These are phyloP conservation scores for Fonsecaea monophora DNA, from an alignment of 2,329 filamentous ascomycete species.

Conservation along the genomic window DNA sequence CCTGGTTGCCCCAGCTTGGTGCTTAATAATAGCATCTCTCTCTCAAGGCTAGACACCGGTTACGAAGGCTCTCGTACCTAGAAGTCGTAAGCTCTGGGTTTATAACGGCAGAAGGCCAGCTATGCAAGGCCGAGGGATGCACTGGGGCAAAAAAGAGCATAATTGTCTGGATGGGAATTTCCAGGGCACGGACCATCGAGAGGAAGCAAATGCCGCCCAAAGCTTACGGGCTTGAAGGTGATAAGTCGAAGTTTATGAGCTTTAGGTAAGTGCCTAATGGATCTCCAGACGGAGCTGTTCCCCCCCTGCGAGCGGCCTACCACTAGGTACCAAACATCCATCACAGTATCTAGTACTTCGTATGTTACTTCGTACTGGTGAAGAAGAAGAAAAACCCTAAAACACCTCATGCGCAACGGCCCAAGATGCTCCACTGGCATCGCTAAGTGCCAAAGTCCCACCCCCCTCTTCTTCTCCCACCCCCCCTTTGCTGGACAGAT, in stretches of 20 bases:
- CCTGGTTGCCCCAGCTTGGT: not conserved
- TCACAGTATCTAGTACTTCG: not conserved
- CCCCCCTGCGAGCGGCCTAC: not conserved
- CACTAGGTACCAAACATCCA: not conserved
- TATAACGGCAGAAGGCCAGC: not conserved
- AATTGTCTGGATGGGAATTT: not conserved
- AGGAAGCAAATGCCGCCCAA: not conserved
- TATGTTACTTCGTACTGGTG: not conserved
- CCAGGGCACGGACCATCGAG: not conserved
- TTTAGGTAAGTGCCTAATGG: slow-evolving; percentile 1
- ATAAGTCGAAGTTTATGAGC: not conserved
- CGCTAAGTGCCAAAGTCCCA: not conserved
- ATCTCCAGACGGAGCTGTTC: not conserved
- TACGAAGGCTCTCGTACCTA: not conserved
- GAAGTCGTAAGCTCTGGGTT: not conserved
- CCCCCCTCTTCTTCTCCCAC: not conserved
- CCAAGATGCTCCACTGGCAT: slow-evolving; percentile 3
- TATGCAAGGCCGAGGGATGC: not conserved
- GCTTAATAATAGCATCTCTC: slow-evolving; percentile 6
- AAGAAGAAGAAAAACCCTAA: not conserved
- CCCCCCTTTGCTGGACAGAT: not conserved
- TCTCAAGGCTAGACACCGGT: not conserved
- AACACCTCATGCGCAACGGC: slow-evolving; percentile 3
- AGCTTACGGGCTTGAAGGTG: not conserved
- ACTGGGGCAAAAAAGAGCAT: not conserved